Conservation (phyloP, 495 filamentous ascomycete species). For the Aspergillus kassunensis region DNA sequence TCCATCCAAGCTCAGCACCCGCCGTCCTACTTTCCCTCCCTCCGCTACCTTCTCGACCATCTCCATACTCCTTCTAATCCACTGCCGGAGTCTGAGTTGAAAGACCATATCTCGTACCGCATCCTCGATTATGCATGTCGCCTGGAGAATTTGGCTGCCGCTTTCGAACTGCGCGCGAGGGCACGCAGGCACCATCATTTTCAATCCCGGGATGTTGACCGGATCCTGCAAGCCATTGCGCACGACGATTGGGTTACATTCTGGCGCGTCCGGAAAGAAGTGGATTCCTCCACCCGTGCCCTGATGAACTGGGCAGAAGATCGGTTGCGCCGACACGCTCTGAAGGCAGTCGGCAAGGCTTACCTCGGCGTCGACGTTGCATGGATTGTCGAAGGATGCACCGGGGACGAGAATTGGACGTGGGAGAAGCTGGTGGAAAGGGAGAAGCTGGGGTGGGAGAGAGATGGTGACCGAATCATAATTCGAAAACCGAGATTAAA, state of each 20-base stretch:
- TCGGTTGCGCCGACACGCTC: slow-evolving; percentile 61
- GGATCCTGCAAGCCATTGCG: slow-evolving; percentile 64
- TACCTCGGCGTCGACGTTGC: slow-evolving; percentile 68
- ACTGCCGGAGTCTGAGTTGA: slow-evolving; percentile 62
- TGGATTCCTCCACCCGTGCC: slow-evolving; percentile 70
- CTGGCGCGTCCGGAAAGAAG: slow-evolving; percentile 62
- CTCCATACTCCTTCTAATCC: slow-evolving; percentile 60
- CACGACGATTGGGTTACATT: slow-evolving; percentile 81
- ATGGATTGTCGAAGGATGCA: slow-evolving; percentile 43
- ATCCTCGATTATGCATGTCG: slow-evolving; percentile 88
- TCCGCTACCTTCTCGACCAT: slow-evolving; percentile 68
- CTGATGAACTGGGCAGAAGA: slow-evolving; percentile 79
- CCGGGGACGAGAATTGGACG: slow-evolving; percentile 57
- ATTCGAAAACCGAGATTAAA: slow-evolving; percentile 58
- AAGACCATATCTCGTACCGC: slow-evolving; percentile 74
- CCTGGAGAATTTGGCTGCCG: slow-evolving; percentile 67
- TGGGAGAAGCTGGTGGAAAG: slow-evolving; percentile 66
- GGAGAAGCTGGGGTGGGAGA: slow-evolving; percentile 76
- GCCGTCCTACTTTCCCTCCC: slow-evolving; percentile 86
- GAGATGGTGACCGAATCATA: slow-evolving; percentile 62
- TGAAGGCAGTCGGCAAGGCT: slow-evolving; percentile 78
- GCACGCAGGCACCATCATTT: slow-evolving; percentile 49
- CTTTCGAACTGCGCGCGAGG: slow-evolving; percentile 55
- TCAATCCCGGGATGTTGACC: slow-evolving; percentile 58
- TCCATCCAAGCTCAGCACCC: slow-evolving; percentile 73